A percentile compares a stretch with the other conserved stretches of the same genome.
phyloP scores from a whole-genome alignment of 768 basidiomycete species.

The Mycena kentingensis region DNA sequence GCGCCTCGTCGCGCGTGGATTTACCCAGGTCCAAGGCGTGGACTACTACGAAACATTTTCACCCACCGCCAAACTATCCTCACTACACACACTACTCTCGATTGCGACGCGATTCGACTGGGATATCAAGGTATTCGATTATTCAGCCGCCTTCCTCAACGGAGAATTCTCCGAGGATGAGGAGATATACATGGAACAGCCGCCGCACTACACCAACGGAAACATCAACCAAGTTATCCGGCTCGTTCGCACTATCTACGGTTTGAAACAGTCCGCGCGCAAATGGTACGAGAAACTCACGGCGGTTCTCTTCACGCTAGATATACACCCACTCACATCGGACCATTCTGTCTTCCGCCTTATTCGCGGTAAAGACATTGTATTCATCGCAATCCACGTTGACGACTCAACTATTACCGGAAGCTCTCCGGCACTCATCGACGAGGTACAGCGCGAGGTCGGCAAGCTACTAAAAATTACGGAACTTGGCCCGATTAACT shows the following conservation, averaged over 20 bases:
- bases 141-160: slow-evolving; percentile 19
- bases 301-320: slow-evolving; percentile 14
- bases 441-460: slow-evolving; percentile 26
- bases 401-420: slow-evolving; percentile 37
- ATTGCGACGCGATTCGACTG: slow-evolving; percentile 14
- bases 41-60: slow-evolving; percentile 28
- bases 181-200: slow-evolving; percentile 26
- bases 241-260: slow-evolving; percentile 32
- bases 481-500: slow-evolving; percentile 29
- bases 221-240: slow-evolving; percentile 2
- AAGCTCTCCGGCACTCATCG: slow-evolving; percentile 12
- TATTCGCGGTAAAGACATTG: slow-evolving; percentile 3
- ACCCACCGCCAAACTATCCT: slow-evolving; percentile 13
- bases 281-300: slow-evolving; percentile 32
- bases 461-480: slow-evolving; percentile 31
- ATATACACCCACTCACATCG: background rate
- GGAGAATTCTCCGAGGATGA: slow-evolving; percentile 15
- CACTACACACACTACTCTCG: slow-evolving; percentile 19
- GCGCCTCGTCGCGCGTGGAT: background rate
- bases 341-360: slow-evolving; percentile 21
- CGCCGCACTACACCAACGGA: slow-evolving; percentile 13
- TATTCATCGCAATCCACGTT: slow-evolving; percentile 29
- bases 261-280: slow-evolving; percentile 37
- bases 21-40: slow-evolving; percentile 22
- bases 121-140: slow-evolving; percentile 21